Conservation (phyloP, 495 filamentous ascomycete species). For the Penicillium waksmanii region DNA sequence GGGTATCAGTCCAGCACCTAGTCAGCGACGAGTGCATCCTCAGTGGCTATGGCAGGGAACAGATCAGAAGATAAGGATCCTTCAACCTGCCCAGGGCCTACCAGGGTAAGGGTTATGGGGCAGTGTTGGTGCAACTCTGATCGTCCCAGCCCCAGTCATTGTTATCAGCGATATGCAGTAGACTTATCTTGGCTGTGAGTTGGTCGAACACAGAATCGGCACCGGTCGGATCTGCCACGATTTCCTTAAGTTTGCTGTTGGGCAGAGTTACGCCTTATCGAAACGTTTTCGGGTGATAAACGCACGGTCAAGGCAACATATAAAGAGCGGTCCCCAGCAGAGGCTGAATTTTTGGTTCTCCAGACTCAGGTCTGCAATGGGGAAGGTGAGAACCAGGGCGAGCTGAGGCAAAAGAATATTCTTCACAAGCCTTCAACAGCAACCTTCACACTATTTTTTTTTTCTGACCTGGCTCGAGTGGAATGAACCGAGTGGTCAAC, state of each 20-base stretch:
- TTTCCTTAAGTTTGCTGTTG: constrained; percentile 3
- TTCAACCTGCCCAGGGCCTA: background rate
- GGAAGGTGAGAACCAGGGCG: too few relatives aligned
- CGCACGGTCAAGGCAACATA: constrained; percentile 11
- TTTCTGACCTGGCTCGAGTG: background rate
- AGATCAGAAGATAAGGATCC: constrained; percentile 9
- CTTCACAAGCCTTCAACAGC: background rate
- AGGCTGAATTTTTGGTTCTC: background rate
- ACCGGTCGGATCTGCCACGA: constrained; percentile 13
- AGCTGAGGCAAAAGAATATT: background rate
- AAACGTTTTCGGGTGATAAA: constrained; percentile 22
- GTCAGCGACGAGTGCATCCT: background rate
- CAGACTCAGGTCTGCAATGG: background rate
- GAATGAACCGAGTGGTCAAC: background rate
- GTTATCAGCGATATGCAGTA: constrained; percentile 6
- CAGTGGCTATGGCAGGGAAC: background rate
- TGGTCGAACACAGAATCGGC: background rate
- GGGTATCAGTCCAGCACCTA: background rate
- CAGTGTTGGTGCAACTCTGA: background rate
- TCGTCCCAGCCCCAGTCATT: background rate
- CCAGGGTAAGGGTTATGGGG: background rate
- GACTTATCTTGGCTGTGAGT: constrained; percentile 15
- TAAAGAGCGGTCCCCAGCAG: background rate
- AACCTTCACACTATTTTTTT: too few relatives aligned
- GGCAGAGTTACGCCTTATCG: constrained; percentile 28